These are phyloP conservation scores for Aureobasidium sp. DNA, from an alignment of 2,329 filamentous ascomycete species.

Conservation along the genomic window DNA sequence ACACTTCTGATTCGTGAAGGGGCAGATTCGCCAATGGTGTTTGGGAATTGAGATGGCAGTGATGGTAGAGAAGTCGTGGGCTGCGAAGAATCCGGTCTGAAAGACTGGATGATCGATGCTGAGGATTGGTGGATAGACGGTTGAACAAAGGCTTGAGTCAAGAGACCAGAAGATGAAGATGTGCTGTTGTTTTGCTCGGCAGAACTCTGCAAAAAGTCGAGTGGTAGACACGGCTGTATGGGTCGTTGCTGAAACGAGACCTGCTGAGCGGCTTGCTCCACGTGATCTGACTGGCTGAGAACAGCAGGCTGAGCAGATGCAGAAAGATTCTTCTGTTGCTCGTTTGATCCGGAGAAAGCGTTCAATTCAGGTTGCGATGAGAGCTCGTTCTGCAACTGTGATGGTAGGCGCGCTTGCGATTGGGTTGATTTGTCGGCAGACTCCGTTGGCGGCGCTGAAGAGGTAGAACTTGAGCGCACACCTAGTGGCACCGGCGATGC, in stretches of 20 bases:
- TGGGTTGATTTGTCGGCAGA: conserved; percentile 4
- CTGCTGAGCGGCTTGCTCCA: conserved; percentile 10
- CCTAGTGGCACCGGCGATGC: not conserved
- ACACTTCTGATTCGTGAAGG: conserved; percentile 16
- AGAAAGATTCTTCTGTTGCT: not conserved
- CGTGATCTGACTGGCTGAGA: conserved; percentile 2
- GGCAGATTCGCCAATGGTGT: conserved; percentile 25
- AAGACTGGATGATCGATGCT: not conserved
- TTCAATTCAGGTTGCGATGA: not conserved
- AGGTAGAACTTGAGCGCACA: conserved; percentile 10
- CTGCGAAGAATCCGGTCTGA: not conserved
- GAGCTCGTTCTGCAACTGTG: not conserved
- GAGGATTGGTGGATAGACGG: not conserved
- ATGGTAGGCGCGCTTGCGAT: not conserved
- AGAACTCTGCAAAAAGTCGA: not conserved
- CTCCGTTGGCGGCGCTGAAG: conserved; percentile 7
- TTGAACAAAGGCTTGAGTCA: not conserved
- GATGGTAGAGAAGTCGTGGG: conserved; percentile 23
- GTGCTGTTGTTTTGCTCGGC: not conserved
- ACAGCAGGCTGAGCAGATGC: not conserved
- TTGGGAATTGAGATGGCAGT: conserved; percentile 21
- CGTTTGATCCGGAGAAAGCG: not conserved
- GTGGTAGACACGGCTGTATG: not conserved
- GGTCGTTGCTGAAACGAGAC: conserved; percentile 12
- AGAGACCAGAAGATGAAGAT: not conserved